Percentiles rank a stretch among this genome's conserved stretches.
Conservation (phyloP, 176 grass and related monocot genomes). For the Phoenix dactylifera region DNA sequence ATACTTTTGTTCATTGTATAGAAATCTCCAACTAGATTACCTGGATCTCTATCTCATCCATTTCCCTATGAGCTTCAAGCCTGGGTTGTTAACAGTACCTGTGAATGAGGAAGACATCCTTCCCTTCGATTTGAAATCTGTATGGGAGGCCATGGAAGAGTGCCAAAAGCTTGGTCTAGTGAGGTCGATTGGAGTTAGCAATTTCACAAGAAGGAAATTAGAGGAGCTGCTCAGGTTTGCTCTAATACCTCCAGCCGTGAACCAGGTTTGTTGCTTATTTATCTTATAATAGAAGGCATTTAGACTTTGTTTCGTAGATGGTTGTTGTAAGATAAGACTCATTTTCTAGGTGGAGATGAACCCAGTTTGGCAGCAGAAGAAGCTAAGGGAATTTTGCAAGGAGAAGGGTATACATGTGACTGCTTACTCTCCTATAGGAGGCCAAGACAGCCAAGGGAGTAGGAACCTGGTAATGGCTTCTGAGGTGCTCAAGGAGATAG, state of each 20-base stretch:
- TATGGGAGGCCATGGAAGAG: conserved; percentile 75
- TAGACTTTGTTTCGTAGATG: no score
- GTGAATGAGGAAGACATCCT: conserved; percentile 16
- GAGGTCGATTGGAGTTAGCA: conserved; percentile 66
- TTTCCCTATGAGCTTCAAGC: conserved; percentile 43
- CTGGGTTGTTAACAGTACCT: background rate
- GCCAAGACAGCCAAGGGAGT: background rate
- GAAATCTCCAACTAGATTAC: conserved; percentile 40
- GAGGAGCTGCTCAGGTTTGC: conserved; percentile 29
- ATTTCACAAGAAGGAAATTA: conserved; percentile 57
- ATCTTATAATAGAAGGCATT: no score
- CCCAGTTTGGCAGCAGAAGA: conserved; percentile 59
- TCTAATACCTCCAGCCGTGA: conserved; percentile 59
- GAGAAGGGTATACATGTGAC: conserved; percentile 43
- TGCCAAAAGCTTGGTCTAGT: conserved; percentile 59
- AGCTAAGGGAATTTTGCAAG: conserved; percentile 28
- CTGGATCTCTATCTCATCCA: conserved; percentile 79
- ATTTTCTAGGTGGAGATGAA: conserved; percentile 45
- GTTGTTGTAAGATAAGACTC: no score
- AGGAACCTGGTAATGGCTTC: conserved; percentile 28
- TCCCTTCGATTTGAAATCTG: conserved; percentile 50
- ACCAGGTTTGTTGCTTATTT: conserved; percentile 31
- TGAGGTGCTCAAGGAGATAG: conserved; percentile 40
- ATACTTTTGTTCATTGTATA: no score
- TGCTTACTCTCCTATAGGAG: conserved; percentile 45